phyloP scores from a whole-genome alignment of 345 rosid genomes.

The Citrus hindsii region DNA sequence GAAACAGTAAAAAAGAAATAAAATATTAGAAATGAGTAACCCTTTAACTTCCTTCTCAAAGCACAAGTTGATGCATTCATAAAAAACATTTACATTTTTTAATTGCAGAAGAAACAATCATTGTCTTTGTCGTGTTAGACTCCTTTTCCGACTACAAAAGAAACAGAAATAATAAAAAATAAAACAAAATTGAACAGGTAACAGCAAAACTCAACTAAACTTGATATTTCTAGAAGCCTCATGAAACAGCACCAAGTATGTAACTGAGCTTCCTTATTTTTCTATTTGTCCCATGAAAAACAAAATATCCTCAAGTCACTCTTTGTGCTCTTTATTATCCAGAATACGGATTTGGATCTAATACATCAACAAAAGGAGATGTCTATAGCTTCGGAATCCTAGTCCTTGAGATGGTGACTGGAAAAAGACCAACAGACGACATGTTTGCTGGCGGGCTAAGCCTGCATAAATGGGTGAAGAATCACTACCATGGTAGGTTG shows the following conservation, averaged over 20 bases:
- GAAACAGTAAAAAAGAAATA: not conserved
- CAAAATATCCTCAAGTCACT: not conserved
- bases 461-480: constrained; percentile 53
- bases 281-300: not conserved
- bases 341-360: constrained; percentile 54
- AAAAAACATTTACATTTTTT: not conserved
- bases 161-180: not conserved
- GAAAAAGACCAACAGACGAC: constrained; percentile 51
- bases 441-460: constrained; percentile 38
- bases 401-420: constrained; percentile 55
- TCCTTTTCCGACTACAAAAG: not conserved
- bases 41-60: not conserved
- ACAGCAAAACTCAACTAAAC: not conserved
- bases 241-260: too few species aligned
- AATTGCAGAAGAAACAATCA: not conserved
- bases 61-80: not conserved
- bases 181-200: not conserved
- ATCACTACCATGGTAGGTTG: constrained; percentile 29
- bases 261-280: not conserved
- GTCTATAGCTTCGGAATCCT: constrained; percentile 57
- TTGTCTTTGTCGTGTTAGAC: too few species aligned
- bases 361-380: constrained; percentile 49
- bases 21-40: not conserved
- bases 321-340: not conserved
- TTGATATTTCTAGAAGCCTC: too few species aligned